Base-by-base conservation (phyloP, 108 stramenopile species). In the Chaetoceros tenuissimus region DNA sequence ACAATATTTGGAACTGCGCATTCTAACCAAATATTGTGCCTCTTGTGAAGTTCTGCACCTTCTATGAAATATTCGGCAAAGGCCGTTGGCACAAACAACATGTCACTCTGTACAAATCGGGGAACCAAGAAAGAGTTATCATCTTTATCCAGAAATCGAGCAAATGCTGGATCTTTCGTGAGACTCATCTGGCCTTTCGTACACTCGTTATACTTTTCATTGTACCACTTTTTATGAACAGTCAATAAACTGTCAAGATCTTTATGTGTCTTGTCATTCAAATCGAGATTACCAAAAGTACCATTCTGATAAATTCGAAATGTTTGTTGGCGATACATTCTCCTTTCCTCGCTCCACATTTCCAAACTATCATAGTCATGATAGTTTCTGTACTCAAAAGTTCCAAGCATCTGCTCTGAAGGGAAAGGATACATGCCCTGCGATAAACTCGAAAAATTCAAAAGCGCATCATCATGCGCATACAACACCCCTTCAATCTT, bases 1-100 rank as follows among this genome's bases (percentile, higher is more conserved):
- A 49, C 48, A 49, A 49, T 24, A 5, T 49, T 49, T 23, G 48
- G 48, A 7, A 49, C 7, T 49, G 48, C 48, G 18, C 48, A 49
- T 24, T 49, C 48, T 16, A 49, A 7, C 13, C 7, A 49, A 49
- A 49, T n/a, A 49, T 49, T 49, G 48, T 49, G 7, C 48, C n/a
- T 49, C 18, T 5, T 7, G n/a, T 49, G 48, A 16, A 49, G 18
- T 23, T 49, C 18, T 49, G 48, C 48, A 49, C 13, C 48, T 24
- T 49, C 48, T n/a, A 18, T 49, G 18, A 16, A 49, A 5, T 16
- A 21, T 7, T 49, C 48, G 7, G 23, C 48, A 49, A 7, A 49
- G 7, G 7, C 18, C 18, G 23, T 49, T 7, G 48, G 48, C 7
- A 49, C 48, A n/a, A 49, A n/a, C 18, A 49, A 23, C 5, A 49